Percentiles rank a stretch among this genome's conserved stretches.
These are phyloP conservation scores for Fusarium algeriense DNA, from an alignment of 2,329 filamentous ascomycete species.

Conservation along the genomic window DNA sequence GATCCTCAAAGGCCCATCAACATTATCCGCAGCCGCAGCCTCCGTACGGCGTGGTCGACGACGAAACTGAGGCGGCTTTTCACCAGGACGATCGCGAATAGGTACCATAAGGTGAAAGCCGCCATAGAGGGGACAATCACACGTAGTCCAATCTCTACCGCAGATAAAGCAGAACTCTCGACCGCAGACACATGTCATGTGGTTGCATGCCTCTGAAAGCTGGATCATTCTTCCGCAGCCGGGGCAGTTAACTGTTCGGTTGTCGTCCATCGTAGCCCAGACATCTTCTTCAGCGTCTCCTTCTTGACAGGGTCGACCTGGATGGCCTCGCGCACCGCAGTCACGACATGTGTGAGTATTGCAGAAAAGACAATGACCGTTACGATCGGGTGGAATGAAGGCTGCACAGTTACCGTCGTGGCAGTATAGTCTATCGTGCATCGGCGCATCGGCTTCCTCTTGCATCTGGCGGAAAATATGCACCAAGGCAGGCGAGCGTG, in stretches of 20 bases:
- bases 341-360: constrained; percentile 24
- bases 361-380: constrained; percentile 25
- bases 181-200: constrained; percentile 57
- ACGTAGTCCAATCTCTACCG: constrained; percentile 57
- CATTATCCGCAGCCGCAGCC: background rate
- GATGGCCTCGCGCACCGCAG: constrained; percentile 25
- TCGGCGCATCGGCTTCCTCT: constrained; percentile 16
- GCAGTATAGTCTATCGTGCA: constrained; percentile 39
- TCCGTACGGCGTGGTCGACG: constrained; percentile 1
- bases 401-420: constrained; percentile 35
- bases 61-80: constrained; percentile 36
- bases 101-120: constrained; percentile 17
- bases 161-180: constrained; percentile 65
- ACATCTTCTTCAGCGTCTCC: constrained; percentile 34
- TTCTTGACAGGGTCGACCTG: constrained; percentile 15
- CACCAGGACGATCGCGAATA: constrained; percentile 25
- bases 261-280: constrained; percentile 45
- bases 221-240: constrained; percentile 39
- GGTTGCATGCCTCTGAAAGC: constrained; percentile 43
- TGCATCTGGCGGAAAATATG: constrained; percentile 38
- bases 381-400: constrained; percentile 33
- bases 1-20: background rate
- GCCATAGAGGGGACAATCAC: constrained; percentile 46
- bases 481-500: constrained; percentile 31
- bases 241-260: constrained; percentile 41